Percentiles rank a stretch among this genome's conserved stretches.
phyloP scores from a whole-genome alignment of 1,139 yeast genomes.

The Blastobotrys elegans region DNA sequence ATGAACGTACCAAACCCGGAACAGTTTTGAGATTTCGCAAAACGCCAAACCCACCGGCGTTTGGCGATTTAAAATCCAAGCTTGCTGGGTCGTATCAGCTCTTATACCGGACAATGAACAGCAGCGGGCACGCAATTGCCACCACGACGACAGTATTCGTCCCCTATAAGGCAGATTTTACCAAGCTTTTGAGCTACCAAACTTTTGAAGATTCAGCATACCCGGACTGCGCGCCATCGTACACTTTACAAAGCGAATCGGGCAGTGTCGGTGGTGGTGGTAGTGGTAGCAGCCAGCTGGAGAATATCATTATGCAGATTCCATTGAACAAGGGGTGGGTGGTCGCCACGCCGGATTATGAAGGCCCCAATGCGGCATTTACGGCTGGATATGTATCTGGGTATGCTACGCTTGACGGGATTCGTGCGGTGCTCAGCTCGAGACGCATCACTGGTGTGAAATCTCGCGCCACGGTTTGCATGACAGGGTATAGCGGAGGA shows the following conservation, averaged over 20 bases:
- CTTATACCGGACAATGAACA: constrained; percentile 7
- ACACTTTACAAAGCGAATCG: constrained; percentile 21
- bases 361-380: constrained; percentile 22
- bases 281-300: constrained; percentile 4
- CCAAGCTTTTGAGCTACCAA: constrained; percentile 28
- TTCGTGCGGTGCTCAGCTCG: constrained; percentile 21
- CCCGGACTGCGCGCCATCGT: constrained; percentile 30
- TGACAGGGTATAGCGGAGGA: constrained; percentile 33
- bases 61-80: constrained; percentile 1
- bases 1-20: constrained; percentile 17
- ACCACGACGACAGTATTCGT: constrained; percentile 25
- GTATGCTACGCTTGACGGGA: constrained; percentile 20
- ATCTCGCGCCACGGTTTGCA: constrained; percentile 18
- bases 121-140: constrained; percentile 2
- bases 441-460: constrained; percentile 17
- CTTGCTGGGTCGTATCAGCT: constrained; percentile 5
- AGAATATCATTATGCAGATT: constrained; percentile 11
- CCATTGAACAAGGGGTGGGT: constrained; percentile 22
- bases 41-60: constrained; percentile 15
- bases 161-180: constrained; percentile 20
- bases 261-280: not conserved
- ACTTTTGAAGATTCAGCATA: constrained; percentile 28
- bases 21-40: constrained; percentile 16
- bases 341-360: constrained; percentile 22
- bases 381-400: constrained; percentile 23